Evolutionary conservation across 116 monocot species (phyloP), one percentile per base, ranked within the genome.

Genomic region (Posidonia oceanica): DNA sequence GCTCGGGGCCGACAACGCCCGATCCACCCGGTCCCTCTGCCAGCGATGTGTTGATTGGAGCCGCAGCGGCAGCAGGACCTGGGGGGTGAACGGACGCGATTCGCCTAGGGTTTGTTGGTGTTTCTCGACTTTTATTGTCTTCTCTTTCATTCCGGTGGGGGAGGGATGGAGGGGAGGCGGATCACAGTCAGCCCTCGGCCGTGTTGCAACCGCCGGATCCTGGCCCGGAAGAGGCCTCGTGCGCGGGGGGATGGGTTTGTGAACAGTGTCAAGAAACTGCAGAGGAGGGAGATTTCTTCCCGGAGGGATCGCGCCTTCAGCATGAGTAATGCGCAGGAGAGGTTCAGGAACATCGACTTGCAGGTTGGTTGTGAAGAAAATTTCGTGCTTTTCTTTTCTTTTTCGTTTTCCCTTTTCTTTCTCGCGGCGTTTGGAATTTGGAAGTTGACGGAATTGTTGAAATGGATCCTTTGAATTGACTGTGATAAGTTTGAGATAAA

Each of bases 261-360:
- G 52, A 86, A 86, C 64, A 86, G 79, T 75, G 82, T 90, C 16
- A 78, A 71, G 73, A 90, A 90, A 75, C 77, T 90, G 38, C 79
- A 75, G 77, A 62, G 86, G 48, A 74, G 90, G 73, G 86, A 90
- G 84, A 86, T 86, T 63, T 71, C 81, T 63, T 90, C 82, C 20
- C 61, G 64, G 55, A 57, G 84, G 42, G 78, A 83, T 61, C 81
- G 90, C 13, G 69, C 77, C 37, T 90, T 86, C 54, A 70, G 77
- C 54, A 79, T 74, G 80, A 80, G 76, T 71, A 77, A 76, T 59
- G 81, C 83, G 10, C 90, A 86, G 75, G 90, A 90, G 75, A 71
- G 90, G 48, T 90, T 90, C 61, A 71, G 90, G 52, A 86, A 90
- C 71, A 80, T 90, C 54, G 79, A 74, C 59, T 67, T 90, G 62